phyloP scores from a whole-genome alignment of 306 rosid species.

The Vigna mungo region DNA sequence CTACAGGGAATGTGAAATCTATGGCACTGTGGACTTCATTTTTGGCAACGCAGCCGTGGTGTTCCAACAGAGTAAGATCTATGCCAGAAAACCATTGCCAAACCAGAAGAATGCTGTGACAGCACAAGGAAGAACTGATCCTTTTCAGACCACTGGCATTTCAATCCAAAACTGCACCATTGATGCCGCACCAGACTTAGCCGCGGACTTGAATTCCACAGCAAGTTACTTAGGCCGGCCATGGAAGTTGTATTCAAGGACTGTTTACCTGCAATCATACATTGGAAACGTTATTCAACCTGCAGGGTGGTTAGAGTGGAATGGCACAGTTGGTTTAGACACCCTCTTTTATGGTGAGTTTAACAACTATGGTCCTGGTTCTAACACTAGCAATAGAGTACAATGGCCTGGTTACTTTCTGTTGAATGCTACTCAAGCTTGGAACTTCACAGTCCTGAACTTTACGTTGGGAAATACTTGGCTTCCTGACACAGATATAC shows the following conservation, averaged over 20 bases:
- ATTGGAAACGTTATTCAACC: constrained; percentile 65
- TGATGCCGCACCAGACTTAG: constrained; percentile 64
- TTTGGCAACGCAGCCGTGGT: constrained; percentile 85
- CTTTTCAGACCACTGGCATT: constrained; percentile 71
- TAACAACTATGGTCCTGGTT: constrained; percentile 72
- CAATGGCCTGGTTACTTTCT: constrained; percentile 70
- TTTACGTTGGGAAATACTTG: constrained; percentile 73
- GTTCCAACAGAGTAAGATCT: constrained; percentile 68
- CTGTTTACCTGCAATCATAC: constrained; percentile 76
- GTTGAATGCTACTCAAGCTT: constrained; percentile 70
- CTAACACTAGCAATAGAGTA: constrained; percentile 62
- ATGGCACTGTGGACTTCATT: constrained; percentile 81
- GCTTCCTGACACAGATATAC: constrained; percentile 77
- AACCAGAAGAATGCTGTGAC: constrained; percentile 64
- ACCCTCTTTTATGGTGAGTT: constrained; percentile 77
- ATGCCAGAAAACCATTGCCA: constrained; percentile 62
- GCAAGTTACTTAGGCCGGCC: constrained; percentile 65
- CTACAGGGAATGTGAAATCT: constrained; percentile 75
- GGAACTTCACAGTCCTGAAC: constrained; percentile 69
- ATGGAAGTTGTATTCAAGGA: constrained; percentile 75
- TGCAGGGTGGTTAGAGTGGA: constrained; percentile 81
- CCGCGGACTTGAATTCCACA: constrained; percentile 39
- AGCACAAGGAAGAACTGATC: constrained; percentile 79
- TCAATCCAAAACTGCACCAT: constrained; percentile 84
- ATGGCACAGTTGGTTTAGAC: constrained; percentile 71